These are phyloP conservation scores for Fusarium nisikadoi DNA, from an alignment of 2,329 filamentous ascomycete species.

Conservation along the genomic window DNA sequence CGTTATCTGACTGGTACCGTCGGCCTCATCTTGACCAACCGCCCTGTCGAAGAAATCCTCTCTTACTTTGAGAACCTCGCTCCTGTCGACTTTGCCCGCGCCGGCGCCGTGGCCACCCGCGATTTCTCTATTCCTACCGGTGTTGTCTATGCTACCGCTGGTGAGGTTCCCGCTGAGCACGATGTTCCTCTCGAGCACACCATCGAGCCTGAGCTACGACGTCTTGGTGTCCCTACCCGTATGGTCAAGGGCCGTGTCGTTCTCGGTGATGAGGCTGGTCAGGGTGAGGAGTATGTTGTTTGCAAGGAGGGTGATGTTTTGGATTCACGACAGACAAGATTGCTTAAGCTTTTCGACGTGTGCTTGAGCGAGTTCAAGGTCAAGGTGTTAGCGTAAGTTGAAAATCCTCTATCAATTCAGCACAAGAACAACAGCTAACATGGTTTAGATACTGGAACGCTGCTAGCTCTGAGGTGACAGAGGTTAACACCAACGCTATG, in stretches of 20 bases:
- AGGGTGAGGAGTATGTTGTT: conserved; percentile 73
- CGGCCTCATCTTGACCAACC: conserved; percentile 90
- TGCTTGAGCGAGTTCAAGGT: conserved; percentile 92
- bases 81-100: conserved; percentile 90
- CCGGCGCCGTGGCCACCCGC: conserved; percentile 79
- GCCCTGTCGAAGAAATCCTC: conserved; percentile 72
- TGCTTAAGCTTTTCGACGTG: conserved; percentile 93
- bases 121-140: conserved; percentile 85
- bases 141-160: conserved; percentile 81
- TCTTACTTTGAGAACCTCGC: conserved; percentile 78
- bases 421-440: conserved; percentile 15
- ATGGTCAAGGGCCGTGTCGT: conserved; percentile 90
- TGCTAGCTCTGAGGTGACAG: conserved; percentile 67
- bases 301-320: conserved; percentile 87
- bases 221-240: conserved; percentile 88
- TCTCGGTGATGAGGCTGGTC: conserved; percentile 68
- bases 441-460: conserved; percentile 68
- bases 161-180: conserved; percentile 81
- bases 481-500: conserved; percentile 57
- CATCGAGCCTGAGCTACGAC: conserved; percentile 89
- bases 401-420: not conserved
- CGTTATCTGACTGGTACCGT: conserved; percentile 82
- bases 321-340: conserved; percentile 90
- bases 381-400: conserved; percentile 75
- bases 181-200: conserved; percentile 90